Conservation (phyloP, 2,329 filamentous ascomycete species). For the Botrytis fragariae region DNA sequence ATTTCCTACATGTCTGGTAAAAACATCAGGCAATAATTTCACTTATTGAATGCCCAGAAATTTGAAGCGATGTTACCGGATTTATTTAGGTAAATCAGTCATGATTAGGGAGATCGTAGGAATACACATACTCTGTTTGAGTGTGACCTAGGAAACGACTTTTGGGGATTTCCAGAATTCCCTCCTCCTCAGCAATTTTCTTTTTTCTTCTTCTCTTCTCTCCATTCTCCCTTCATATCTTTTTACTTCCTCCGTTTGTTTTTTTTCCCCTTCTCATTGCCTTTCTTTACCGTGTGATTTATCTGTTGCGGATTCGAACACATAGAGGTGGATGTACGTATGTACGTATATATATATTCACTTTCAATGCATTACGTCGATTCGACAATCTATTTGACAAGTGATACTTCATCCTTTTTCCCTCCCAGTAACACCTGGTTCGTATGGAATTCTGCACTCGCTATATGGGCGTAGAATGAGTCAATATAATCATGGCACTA, state of each 20-base stretch:
- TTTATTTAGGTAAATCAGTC: not conserved
- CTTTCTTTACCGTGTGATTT: not conserved
- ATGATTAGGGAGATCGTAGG: not conserved
- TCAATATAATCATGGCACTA: not conserved
- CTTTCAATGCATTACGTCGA: not conserved
- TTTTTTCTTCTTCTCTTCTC: not conserved
- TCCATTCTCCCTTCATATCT: not conserved
- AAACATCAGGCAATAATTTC: not conserved
- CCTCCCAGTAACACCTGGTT: fast-evolving
- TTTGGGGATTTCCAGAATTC: not conserved
- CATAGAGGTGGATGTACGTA: not conserved
- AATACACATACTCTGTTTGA: not conserved
- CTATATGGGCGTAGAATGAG: not conserved
- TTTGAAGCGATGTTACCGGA: not conserved
- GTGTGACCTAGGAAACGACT: not conserved
- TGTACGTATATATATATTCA: not conserved
- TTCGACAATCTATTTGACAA: not conserved
- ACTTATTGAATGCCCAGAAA: not conserved
- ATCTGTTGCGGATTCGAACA: not conserved
- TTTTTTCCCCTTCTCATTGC: not conserved
- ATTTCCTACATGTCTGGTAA: not conserved
- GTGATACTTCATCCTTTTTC: not conserved
- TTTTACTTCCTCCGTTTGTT: not conserved
- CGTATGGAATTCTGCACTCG: not conserved
- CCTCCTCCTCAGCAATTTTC: not conserved